Evolutionary conservation across 805 yeast genomes (phyloP).

Genomic region (Metschnikowia chrysomelidarum): DNA sequence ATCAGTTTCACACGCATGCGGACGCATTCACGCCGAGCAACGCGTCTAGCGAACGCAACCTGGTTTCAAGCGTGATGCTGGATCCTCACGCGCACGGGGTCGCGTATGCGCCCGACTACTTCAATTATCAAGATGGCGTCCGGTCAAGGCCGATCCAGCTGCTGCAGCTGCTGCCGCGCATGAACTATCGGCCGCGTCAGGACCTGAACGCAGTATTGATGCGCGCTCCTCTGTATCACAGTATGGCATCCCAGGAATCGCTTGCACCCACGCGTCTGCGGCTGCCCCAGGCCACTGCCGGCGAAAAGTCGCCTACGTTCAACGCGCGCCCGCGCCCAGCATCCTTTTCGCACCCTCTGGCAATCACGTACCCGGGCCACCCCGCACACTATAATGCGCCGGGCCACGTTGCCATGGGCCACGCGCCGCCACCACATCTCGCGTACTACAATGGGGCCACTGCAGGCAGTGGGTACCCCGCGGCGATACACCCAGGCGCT

Average conservation of each 20-base stretch:
- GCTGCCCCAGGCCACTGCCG: constrained; percentile 11
- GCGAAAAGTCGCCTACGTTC: constrained; percentile 10
- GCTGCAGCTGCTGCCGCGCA: constrained; percentile 12
- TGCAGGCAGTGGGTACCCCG: constrained; percentile 12
- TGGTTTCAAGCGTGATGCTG: constrained; percentile 5
- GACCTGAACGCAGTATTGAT: constrained; percentile 4
- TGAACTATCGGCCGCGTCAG: constrained; percentile 8
- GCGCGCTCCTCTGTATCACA: constrained; percentile 11
- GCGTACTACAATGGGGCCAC: constrained; percentile 9
- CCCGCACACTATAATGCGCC: no score
- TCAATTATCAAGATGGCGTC: constrained; percentile 11
- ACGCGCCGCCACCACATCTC: constrained; percentile 1
- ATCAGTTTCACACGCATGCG: constrained; percentile 1
- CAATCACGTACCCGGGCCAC: constrained; percentile 2
- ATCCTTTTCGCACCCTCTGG: constrained; percentile 12
- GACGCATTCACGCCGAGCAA: constrained; percentile 4
- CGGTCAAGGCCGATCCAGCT: constrained; percentile 4
- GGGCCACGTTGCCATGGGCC: no score
- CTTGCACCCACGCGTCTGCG: not conserved
- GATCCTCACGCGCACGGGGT: constrained; percentile 6
- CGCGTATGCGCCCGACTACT: constrained; percentile 7
- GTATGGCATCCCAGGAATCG: constrained; percentile 4
- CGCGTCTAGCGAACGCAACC: constrained; percentile 5
- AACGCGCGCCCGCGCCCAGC: constrained; percentile 14
- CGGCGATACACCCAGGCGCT: not conserved